Percentiles rank a stretch among this genome's conserved stretches.
Conservation (phyloP, 1,284 basidiomycete genomes). For the Kalmanozyma brasiliensis region DNA sequence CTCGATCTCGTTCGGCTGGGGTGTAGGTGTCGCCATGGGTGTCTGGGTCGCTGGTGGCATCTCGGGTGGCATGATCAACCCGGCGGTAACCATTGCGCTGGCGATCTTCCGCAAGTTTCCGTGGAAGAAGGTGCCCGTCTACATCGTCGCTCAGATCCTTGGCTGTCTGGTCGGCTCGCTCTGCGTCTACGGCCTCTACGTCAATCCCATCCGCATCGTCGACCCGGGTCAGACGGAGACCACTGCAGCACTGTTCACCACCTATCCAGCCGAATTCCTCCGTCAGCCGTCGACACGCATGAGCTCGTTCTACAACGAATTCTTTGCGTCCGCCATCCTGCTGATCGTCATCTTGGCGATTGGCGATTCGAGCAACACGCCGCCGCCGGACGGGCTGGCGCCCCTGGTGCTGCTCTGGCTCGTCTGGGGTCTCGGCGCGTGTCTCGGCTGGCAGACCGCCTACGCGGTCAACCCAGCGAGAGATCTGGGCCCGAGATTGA, state of each 20-base stretch:
- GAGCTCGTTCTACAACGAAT: constrained; percentile 54
- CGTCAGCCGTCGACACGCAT: constrained; percentile 40
- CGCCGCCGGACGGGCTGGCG: constrained; percentile 72
- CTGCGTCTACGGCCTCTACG: constrained; percentile 80
- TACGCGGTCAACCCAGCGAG: constrained; percentile 76
- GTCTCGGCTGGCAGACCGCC: constrained; percentile 74
- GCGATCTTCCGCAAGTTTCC: constrained; percentile 80
- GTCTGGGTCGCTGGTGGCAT: constrained; percentile 61
- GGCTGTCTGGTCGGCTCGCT: constrained; percentile 78
- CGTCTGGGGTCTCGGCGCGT: constrained; percentile 73
- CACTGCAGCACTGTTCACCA: constrained; percentile 78
- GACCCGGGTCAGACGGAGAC: constrained; percentile 56
- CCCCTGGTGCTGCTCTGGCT: constrained; percentile 73
- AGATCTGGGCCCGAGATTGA: constrained; percentile 75
- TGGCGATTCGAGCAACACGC: constrained; percentile 69
- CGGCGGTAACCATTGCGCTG: constrained; percentile 73
- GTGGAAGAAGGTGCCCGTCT: constrained; percentile 81
- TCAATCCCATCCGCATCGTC: constrained; percentile 75
- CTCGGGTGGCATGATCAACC: constrained; percentile 57
- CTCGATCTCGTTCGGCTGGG: constrained; percentile 61
- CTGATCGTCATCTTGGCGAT: constrained; percentile 57
- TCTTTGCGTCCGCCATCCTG: constrained; percentile 54
- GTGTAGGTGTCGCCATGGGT: constrained; percentile 60
- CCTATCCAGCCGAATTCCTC: constrained; percentile 71
- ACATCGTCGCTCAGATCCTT: constrained; percentile 77